These are phyloP conservation scores for Paracoccidioides lutzii DNA, from an alignment of 2,329 filamentous ascomycete genomes.

Conservation along the genomic window DNA sequence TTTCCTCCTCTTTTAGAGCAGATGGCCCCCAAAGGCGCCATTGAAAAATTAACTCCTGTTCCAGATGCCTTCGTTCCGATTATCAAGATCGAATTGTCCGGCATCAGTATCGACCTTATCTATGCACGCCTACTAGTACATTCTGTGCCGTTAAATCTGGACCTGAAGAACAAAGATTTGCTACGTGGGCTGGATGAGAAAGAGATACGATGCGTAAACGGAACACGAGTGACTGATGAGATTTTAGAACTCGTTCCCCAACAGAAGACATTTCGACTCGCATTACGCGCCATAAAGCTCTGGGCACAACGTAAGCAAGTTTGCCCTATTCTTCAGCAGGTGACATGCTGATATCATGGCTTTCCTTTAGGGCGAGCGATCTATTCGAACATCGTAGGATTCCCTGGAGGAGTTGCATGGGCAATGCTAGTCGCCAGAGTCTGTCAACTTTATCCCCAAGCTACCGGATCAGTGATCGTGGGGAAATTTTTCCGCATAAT, in stretches of 20 bases:
- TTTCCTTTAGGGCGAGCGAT: slow-evolving; percentile 54
- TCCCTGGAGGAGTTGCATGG: slow-evolving; percentile 93
- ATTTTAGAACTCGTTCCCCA: slow-evolving; percentile 83
- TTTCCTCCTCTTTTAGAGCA: slow-evolving; percentile 70
- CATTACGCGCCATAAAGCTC: slow-evolving; percentile 82
- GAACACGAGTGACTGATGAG: slow-evolving; percentile 86
- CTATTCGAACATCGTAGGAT: slow-evolving; percentile 93
- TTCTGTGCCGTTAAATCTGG: slow-evolving; percentile 58
- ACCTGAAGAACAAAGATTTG: slow-evolving; percentile 70
- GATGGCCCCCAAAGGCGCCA: slow-evolving; percentile 63
- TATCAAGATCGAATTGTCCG: slow-evolving; percentile 86
- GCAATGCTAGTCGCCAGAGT: slow-evolving; percentile 93
- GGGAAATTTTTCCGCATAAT: slow-evolving; percentile 92
- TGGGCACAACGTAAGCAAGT: slow-evolving; percentile 62
- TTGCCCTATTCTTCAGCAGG: neutral
- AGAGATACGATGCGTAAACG: slow-evolving; percentile 81
- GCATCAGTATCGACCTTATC: slow-evolving; percentile 91
- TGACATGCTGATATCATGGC: neutral
- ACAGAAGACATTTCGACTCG: slow-evolving; percentile 75
- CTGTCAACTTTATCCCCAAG: slow-evolving; percentile 90
- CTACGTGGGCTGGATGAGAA: slow-evolving; percentile 75
- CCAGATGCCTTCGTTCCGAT: slow-evolving; percentile 89
- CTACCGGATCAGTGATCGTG: slow-evolving; percentile 75
- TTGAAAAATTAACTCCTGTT: slow-evolving; percentile 74
- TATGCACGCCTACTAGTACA: slow-evolving; percentile 63